Evolutionary conservation across 257 asterid genomes (phyloP), one percentile per base, ranked within the genome.

Genomic region (Cruciata laevipes): DNA sequence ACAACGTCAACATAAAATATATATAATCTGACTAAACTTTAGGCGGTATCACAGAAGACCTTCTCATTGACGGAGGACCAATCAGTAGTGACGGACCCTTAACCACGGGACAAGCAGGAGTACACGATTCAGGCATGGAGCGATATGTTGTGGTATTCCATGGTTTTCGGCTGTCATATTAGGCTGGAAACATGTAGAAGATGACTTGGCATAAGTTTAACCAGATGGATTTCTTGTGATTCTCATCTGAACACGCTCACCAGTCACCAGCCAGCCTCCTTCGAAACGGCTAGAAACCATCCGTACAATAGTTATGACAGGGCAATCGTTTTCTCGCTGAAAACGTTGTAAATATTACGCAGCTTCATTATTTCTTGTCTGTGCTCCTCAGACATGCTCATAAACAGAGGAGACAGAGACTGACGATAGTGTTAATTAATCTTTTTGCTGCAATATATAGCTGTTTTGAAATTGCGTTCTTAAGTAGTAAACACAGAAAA

Each of bases 121-220:
- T 37, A 37, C 42, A 37, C 13, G 11, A 37, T 37, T 37, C 42
- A 7, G 2, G 42, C 42, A 37, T 2, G 10, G 14, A 13, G 51
- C 3, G 18, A 42, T 42, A 12, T 42, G 4, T 11, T 40, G 49
- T 40, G 13, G 49, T 40, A 12, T 42, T 42, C 47, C 38, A 35
- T 35, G 38, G 38, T 35, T 35, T 35, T 40, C 16, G 51, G 47
- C 47, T 42, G 55, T 17, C 55, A 47, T 7, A 16, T 47, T 47
- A 47, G n/a, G 1, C 7, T 3, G 55, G 20, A 47, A 47, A 16
- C 55, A 47, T 17, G 55, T 47, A 47, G 56, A 52, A 24, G 30
- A 52, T 51, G 69, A 70, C 68, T 23, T 49, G 61, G 69, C 53
- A 18, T n/a, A 10, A 56, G 31, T 44, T 24, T 30, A 31, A 27